phyloP scores from a whole-genome alignment of 345 rosid genomes.

The Mallotus nudiflorus region DNA sequence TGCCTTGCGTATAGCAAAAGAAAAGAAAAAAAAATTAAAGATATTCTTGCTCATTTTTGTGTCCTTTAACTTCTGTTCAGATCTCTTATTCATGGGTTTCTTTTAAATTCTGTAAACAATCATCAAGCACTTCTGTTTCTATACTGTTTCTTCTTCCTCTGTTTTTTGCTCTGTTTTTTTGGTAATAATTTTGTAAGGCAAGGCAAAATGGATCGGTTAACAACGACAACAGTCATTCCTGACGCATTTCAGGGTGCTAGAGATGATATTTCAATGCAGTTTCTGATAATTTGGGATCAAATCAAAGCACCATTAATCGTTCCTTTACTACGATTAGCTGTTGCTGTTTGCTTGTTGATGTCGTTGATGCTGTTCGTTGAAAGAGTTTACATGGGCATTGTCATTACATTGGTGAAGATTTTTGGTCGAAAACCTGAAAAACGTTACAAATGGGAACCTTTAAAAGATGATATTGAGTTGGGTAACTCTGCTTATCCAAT shows the following conservation, averaged over 20 bases:
- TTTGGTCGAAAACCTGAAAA: conserved; percentile 81
- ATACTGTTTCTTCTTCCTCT: not conserved
- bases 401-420: conserved; percentile 63
- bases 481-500: conserved; percentile 83
- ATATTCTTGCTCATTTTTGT: not conserved
- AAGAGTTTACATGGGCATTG: conserved; percentile 83
- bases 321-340: conserved; percentile 60
- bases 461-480: conserved; percentile 83
- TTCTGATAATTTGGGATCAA: conserved; percentile 50
- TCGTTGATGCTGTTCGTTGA: conserved; percentile 88
- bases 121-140: not conserved
- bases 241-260: conserved; percentile 48
- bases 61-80: not conserved
- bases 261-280: conserved; percentile 39
- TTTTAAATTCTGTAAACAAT: not conserved
- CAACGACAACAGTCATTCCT: conserved; percentile 38
- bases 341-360: conserved; percentile 71
- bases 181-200: not conserved
- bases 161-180: not conserved
- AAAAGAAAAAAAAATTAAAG: conserved; percentile 1
- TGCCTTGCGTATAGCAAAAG: conserved; percentile 1
- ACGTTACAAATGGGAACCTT: conserved; percentile 72
- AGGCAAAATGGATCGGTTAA: conserved; percentile 41
- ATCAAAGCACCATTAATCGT: conserved; percentile 83
- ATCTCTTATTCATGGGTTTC: not conserved